A percentile compares a stretch with the other conserved stretches of the same genome.
phyloP scores from a whole-genome alignment of 2,329 filamentous ascomycete genomes.

The Colletotrichum sp. region DNA sequence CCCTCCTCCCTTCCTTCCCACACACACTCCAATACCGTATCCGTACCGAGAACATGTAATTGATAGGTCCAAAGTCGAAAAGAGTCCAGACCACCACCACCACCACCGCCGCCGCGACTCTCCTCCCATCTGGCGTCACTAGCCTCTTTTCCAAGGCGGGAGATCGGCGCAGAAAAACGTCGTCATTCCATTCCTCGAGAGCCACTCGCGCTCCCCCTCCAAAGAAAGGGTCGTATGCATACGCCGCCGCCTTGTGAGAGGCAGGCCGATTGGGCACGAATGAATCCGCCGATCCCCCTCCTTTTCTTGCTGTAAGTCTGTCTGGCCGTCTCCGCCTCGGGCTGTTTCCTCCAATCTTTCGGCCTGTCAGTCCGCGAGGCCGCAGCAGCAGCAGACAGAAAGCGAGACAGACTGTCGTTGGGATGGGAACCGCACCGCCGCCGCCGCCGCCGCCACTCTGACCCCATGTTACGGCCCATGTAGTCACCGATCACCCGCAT shows the following conservation, averaged over 20 bases:
- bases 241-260: background rate
- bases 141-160: slow-evolving; percentile 6
- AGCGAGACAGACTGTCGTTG: background rate
- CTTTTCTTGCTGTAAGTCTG: background rate
- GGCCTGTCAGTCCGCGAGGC: background rate
- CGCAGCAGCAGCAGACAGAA: background rate
- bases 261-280: slow-evolving; percentile 15
- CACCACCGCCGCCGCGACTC: background rate
- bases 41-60: background rate
- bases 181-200: background rate
- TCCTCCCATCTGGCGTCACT: slow-evolving; percentile 7
- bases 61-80: background rate
- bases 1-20: background rate
- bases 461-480: background rate
- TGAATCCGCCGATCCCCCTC: background rate
- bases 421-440: background rate
- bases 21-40: background rate
- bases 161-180: slow-evolving; percentile 18
- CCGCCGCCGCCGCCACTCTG: background rate
- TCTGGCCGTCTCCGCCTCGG: background rate
- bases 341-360: background rate
- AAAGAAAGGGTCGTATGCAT: background rate
- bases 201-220: background rate
- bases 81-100: background rate
- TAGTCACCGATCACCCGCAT: slow-evolving; percentile 12